Evolutionary conservation across 257 asterid genomes (phyloP).

Genomic region (Ballota nigra): DNA sequence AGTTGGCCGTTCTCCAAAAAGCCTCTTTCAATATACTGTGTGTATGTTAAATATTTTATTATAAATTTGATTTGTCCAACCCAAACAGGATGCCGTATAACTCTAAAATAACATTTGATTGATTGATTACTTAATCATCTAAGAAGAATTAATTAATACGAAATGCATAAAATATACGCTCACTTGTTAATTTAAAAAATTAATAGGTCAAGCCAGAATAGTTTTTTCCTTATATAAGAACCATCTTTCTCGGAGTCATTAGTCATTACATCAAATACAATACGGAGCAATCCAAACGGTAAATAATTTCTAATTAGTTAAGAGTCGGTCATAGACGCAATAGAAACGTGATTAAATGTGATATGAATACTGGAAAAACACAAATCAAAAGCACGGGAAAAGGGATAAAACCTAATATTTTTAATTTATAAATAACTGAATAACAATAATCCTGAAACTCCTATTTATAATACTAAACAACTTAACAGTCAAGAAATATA

Average conservation of each 20-base stretch:
- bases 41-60: background rate
- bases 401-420: too few species aligned
- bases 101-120: background rate
- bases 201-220: background rate
- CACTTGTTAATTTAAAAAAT: background rate
- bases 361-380: too few species aligned
- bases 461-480: too few species aligned
- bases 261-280: background rate
- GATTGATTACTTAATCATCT: constrained; percentile 3
- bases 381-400: too few species aligned
- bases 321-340: too few species aligned
- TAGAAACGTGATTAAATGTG: too few species aligned
- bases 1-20: background rate
- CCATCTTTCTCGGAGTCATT: background rate
- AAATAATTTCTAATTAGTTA: too few species aligned
- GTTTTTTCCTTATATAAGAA: background rate
- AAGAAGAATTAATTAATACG: background rate
- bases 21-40: background rate
- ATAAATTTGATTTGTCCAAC: constrained; percentile 11
- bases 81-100: background rate
- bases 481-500: too few species aligned
- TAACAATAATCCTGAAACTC: too few species aligned
- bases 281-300: background rate
- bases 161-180: background rate
- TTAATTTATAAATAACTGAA: too few species aligned